A percentile compares a stretch with the other conserved stretches of the same genome.
Conservation (phyloP, 345 rosid genomes). For the Gossypium rotundifolium region DNA sequence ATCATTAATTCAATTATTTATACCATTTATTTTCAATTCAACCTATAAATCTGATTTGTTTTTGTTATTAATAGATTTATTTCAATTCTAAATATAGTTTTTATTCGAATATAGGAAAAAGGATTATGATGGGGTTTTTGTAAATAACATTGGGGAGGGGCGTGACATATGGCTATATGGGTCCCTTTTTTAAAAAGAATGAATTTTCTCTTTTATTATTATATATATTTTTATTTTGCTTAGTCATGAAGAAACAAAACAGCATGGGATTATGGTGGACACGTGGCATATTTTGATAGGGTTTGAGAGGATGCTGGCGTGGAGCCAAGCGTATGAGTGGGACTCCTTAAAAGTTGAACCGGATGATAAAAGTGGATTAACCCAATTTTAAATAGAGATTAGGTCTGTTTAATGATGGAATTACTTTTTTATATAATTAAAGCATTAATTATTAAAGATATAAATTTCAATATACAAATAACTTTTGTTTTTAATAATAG, state of each 20-base stretch:
- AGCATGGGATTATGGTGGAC: neutral
- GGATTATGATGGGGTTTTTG: conserved; percentile 36
- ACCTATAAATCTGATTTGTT: no score
- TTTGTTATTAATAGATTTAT: no score
- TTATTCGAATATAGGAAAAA: neutral
- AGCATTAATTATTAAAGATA: no score
- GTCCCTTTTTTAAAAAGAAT: conserved; percentile 7
- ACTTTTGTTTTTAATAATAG: no score
- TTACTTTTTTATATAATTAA: no score
- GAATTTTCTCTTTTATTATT: conserved; percentile 3
- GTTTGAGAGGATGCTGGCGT: conserved; percentile 9
- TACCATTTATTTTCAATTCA: no score
- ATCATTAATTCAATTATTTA: no score
- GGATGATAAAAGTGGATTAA: neutral
- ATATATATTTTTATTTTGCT: conserved; percentile 12
- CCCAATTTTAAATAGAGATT: neutral
- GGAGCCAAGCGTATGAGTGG: conserved; percentile 12
- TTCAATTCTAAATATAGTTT: no score
- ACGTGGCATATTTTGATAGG: neutral
- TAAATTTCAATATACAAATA: no score
- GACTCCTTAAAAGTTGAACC: neutral
- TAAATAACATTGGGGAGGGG: conserved; percentile 1
- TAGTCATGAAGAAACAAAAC: conserved; percentile 39
- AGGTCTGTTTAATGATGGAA: neutral
- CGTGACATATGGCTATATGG: conserved; percentile 16